Evolutionary conservation across 768 basidiomycete genomes (phyloP).

Genomic region (Mycena maculata): DNA sequence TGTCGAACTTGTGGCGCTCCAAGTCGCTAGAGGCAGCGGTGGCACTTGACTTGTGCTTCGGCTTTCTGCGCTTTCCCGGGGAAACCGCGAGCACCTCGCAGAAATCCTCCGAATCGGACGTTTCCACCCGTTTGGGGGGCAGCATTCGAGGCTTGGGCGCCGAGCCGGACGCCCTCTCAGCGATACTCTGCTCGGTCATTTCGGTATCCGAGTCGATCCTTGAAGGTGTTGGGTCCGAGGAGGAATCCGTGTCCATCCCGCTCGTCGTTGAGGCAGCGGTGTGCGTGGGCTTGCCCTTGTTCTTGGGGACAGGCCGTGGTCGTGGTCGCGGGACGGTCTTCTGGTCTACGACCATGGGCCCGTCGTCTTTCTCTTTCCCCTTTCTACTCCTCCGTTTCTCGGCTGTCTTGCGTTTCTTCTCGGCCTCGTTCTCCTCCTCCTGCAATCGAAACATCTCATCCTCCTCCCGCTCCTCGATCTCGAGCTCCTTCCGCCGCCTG

Average conservation of each 20-base stretch:
- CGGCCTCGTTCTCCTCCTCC: conserved; percentile 30
- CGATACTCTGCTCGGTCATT: neutral
- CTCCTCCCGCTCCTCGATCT: conserved; percentile 53
- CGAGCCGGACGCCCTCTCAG: neutral
- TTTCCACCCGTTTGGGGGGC: neutral
- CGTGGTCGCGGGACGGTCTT: conserved; percentile 13
- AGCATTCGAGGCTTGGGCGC: conserved; percentile 17
- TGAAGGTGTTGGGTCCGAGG: neutral
- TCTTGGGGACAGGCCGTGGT: conserved; percentile 28
- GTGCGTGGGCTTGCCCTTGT: conserved; percentile 7
- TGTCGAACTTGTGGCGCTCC: neutral
- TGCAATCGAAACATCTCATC: conserved; percentile 39
- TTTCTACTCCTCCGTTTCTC: conserved; percentile 30
- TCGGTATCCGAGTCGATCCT: conserved; percentile 14
- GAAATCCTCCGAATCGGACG: conserved; percentile 11
- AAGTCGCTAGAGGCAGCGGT: conserved; percentile 5
- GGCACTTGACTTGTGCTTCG: neutral
- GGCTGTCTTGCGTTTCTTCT: conserved; percentile 26
- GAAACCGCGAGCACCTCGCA: neutral
- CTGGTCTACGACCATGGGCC: neutral
- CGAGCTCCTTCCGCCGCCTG: conserved; percentile 63
- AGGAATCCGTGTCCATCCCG: conserved; percentile 28
- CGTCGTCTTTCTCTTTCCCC: conserved; percentile 26
- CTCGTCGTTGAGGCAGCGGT: conserved; percentile 12
- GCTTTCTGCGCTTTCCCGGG: neutral